Evolutionary conservation across 2,329 filamentous ascomycete genomes (phyloP), one percentile per base, ranked within the genome.

Genomic region (Gnomoniopsis sp.): DNA sequence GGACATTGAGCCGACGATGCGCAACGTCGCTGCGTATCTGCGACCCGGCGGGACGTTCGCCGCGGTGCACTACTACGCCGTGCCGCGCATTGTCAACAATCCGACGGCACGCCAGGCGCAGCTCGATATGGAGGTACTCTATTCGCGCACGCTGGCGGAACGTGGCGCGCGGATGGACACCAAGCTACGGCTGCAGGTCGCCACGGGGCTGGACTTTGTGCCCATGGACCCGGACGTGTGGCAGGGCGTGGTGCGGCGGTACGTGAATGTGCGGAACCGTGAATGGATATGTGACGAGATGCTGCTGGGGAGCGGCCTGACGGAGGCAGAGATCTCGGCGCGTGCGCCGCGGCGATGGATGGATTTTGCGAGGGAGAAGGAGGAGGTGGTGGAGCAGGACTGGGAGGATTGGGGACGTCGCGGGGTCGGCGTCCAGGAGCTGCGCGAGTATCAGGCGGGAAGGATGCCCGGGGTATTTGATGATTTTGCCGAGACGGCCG

Each of bases 41-140:
- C 43, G 53, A 3, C 53, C 53, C 11, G 53, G 53, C 14, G 53
- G 53, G 12, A 55, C 53, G 1, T 55, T 55, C 43, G 53, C 53
- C 44, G 30, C 53, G 22, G 43, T 55, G 11, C 36, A 41, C 4
- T 55, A 55, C 46, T 17, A 30, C 17, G n/a, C 51, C 15, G n/a
- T 46, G 15, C 51, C 51, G 22, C 43, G 22, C 51, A 46, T 53
- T 41, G 30, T 41, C 50, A 43, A 30, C 50, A 53, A 43, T 17
- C 23, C 21, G 6, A 23, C 22, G 22, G 36, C 51, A 17, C 44
- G 44, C 19, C 44, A 15, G 19, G 44, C 44, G 15, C 44, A 47
- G 44, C 6, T 6, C 7, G 44, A 6, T n/a, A 10, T 47, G 19
- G 44, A 47, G 43, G 43, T 11, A 21, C 19, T 8, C 19, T 22